Percentiles rank a stretch among this genome's conserved stretches.
Conservation (phyloP, 805 yeast genomes). For the Metschnikowia vanudenii region DNA sequence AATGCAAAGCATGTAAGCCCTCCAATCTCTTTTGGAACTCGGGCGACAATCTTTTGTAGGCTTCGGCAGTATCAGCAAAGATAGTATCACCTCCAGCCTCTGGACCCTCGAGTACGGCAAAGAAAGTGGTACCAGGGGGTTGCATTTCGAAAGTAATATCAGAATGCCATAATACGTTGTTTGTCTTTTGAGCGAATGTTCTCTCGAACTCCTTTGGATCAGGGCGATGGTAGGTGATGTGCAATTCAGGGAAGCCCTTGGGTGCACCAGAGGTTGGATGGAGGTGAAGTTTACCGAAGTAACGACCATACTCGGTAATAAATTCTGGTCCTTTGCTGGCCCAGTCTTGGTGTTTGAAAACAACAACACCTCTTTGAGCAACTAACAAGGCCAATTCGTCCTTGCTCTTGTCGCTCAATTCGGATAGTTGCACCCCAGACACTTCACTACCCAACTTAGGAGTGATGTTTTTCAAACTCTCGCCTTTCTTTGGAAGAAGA, state of each 20-base stretch:
- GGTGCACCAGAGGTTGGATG: conserved; percentile 47
- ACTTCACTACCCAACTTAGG: conserved; percentile 36
- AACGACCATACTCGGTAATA: conserved; percentile 30
- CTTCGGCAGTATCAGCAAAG: conserved; percentile 39
- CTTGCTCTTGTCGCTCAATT: conserved; percentile 26
- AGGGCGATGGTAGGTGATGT: conserved; percentile 34
- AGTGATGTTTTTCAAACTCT: conserved; percentile 23
- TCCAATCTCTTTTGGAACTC: conserved; percentile 31
- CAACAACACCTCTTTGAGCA: conserved; percentile 36
- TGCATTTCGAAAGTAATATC: conserved; percentile 38
- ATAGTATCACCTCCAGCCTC: conserved; percentile 41
- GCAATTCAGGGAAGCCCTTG: conserved; percentile 30
- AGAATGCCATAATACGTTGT: conserved; percentile 37
- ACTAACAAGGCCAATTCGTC: conserved; percentile 34
- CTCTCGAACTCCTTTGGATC: conserved; percentile 29
- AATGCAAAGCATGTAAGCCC: conserved; percentile 36
- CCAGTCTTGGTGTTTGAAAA: conserved; percentile 34
- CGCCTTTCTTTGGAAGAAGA: conserved; percentile 21
- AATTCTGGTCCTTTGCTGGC: conserved; percentile 25
- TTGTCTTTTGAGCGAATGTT: conserved; percentile 28
- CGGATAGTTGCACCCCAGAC: conserved; percentile 30
- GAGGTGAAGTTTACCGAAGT: conserved; percentile 42
- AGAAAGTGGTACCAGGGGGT: conserved; percentile 35
- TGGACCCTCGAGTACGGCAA: conserved; percentile 36
- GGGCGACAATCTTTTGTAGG: conserved; percentile 37